Conservation (phyloP, 129 eudicot species). For the Pittosporum tobira region DNA sequence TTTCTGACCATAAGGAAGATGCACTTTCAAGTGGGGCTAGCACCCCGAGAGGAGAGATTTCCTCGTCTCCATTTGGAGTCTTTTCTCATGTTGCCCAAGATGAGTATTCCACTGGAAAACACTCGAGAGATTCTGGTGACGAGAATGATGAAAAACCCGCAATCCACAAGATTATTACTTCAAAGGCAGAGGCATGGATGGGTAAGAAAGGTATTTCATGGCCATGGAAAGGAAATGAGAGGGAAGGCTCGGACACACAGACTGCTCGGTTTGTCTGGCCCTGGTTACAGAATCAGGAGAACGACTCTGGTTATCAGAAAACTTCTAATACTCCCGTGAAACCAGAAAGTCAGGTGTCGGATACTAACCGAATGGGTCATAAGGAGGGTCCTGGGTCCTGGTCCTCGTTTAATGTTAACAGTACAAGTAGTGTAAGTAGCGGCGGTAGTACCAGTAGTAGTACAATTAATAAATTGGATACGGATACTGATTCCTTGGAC, state of each 20-base stretch:
- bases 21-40: constrained; percentile 87
- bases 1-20: constrained; percentile 64
- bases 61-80: constrained; percentile 45
- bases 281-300: constrained; percentile 63
- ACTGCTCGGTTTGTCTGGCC: constrained; percentile 55
- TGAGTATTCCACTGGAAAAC: constrained; percentile 37
- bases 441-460: constrained; percentile 75
- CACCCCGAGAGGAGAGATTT: constrained; percentile 74
- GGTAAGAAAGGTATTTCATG: constrained; percentile 66
- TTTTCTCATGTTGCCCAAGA: constrained; percentile 24
- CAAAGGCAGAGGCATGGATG: constrained; percentile 98
- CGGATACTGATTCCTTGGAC: constrained; percentile 67
- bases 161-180: constrained; percentile 56
- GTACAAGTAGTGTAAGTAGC: constrained; percentile 85
- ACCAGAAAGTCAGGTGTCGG: constrained; percentile 44
- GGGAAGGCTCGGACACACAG: constrained; percentile 42
- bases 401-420: constrained; percentile 66
- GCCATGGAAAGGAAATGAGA: constrained; percentile 94
- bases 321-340: constrained; percentile 21
- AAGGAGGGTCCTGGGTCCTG: constrained; percentile 77
- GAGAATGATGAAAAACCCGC: constrained; percentile 64
- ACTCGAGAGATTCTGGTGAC: constrained; percentile 53
- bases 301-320: constrained; percentile 34
- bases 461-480: constrained; percentile 62
- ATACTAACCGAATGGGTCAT: constrained; percentile 30